Evolutionary conservation across 345 rosid species (phyloP), one percentile per base, ranked within the genome.

Genomic region (Cardamine occulta): DNA sequence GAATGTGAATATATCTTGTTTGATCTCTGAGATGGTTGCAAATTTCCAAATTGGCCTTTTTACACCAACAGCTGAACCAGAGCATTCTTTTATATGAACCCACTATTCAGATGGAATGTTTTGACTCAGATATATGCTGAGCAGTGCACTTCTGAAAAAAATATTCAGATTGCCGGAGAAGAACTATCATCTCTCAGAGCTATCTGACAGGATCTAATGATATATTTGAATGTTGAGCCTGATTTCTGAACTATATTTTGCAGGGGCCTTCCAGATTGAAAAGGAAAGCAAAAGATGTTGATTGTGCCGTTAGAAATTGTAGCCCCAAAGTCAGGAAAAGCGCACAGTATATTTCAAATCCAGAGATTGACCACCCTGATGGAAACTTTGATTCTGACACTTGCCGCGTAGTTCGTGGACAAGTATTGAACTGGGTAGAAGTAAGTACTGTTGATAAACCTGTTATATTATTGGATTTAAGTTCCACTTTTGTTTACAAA

Each of bases 341-440:
- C 59, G 57, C 61, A 42, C 75, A 70, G 15, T 29, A 74, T 72
- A 48, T 68, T 29, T 56, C 45, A 28, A 76, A 74, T 66, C 32
- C 61, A 69, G 85, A 73, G 28, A 54, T 72, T 68, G 86, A 77
- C 74, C 63, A 64, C 79, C 67, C 72, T 60, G 37, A 76, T 79
- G 85, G 74, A 77, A 79, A 59, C 66, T 57, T 14, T 45, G 28
- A 60, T 68, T 79, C 51, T 74, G 76, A 61, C 18, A 31, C 78
- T 76, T 74, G 69, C 77, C 54, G 9, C 9, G 80, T 74, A 74
- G 76, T 74, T 74, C 80, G 64, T 60, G 53, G 64, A 68, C 40
- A 75, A 63, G 49, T 59, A 72, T 79, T 76, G 76, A 82, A 84
- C 55, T 84, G 88, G 93, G 72, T 79, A 70, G 89, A 88, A 77